Percentiles rank a stretch among this genome's conserved stretches.
These are phyloP conservation scores for Xylaria sp. DNA, from an alignment of 495 filamentous ascomycete genomes.

Conservation along the genomic window DNA sequence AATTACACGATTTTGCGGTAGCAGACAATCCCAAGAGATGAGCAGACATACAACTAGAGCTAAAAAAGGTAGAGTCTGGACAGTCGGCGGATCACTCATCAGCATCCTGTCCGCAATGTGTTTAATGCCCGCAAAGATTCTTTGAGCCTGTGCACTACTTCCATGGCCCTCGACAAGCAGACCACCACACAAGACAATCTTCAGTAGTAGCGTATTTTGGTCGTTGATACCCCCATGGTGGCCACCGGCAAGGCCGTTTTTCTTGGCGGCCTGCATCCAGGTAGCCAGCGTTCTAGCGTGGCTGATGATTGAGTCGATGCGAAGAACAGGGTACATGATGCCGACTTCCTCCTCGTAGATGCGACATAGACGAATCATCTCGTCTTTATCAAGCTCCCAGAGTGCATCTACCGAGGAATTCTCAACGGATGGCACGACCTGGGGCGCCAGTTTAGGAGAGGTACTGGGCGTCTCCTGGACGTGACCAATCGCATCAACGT, in stretches of 20 bases:
- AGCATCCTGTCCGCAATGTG: conserved; percentile 72
- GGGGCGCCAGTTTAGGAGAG: conserved; percentile 47
- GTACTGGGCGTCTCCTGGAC: conserved; percentile 61
- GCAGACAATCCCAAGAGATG: neutral
- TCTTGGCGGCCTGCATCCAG: conserved; percentile 65
- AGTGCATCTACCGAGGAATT: conserved; percentile 68
- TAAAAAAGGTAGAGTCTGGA: conserved; percentile 75
- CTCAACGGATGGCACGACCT: conserved; percentile 49
- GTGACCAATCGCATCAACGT: conserved; percentile 63
- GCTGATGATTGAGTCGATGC: conserved; percentile 69
- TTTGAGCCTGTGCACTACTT: conserved; percentile 72
- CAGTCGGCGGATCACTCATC: conserved; percentile 67
- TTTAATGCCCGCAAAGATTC: conserved; percentile 74
- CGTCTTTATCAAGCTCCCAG: conserved; percentile 73
- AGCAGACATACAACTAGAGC: conserved; percentile 59
- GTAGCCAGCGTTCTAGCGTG: conserved; percentile 70
- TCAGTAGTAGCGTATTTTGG: conserved; percentile 72
- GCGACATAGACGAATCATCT: conserved; percentile 72
- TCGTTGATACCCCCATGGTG: conserved; percentile 71
- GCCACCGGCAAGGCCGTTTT: conserved; percentile 36
- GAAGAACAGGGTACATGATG: conserved; percentile 83
- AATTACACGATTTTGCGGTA: neutral
- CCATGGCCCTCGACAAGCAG: conserved; percentile 77
- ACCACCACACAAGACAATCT: conserved; percentile 79
- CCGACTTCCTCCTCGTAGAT: conserved; percentile 86